Evolutionary conservation across 2,329 filamentous ascomycete species (phyloP).

Genomic region (Phoma sp.): DNA sequence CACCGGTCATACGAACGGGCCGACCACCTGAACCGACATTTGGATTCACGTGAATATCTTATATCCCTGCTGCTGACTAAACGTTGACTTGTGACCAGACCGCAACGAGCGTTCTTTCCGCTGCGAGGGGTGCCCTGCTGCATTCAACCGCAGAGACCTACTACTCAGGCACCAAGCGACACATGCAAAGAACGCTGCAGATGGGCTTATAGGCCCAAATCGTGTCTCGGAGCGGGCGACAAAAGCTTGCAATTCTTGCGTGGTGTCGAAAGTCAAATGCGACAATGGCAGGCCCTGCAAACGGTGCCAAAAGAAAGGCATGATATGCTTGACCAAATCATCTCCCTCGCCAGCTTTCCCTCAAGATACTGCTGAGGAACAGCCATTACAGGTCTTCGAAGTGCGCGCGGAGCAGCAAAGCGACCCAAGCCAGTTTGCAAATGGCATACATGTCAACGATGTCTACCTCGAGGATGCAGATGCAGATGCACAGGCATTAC

Average conservation of each 20-base stretch:
- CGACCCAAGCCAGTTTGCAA: background rate
- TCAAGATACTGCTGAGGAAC: background rate
- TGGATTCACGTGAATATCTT: slow-evolving; percentile 33
- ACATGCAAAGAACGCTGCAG: slow-evolving; percentile 34
- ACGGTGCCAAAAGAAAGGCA: slow-evolving; percentile 23
- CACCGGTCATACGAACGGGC: slow-evolving; percentile 36
- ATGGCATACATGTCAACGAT: background rate
- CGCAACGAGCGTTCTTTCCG: slow-evolving; percentile 40
- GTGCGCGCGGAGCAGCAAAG: background rate
- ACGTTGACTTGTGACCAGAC: slow-evolving; percentile 16
- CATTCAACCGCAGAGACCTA: slow-evolving; percentile 41
- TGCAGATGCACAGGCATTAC: slow-evolving; percentile 19
- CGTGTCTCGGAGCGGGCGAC: slow-evolving; percentile 30
- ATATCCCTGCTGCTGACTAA: background rate
- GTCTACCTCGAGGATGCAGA: slow-evolving; percentile 1
- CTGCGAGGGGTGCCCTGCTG: slow-evolving; percentile 38
- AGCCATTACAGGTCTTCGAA: background rate
- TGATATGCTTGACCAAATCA: slow-evolving; percentile 18
- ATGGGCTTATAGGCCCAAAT: slow-evolving; percentile 26
- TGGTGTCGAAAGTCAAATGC: slow-evolving; percentile 43
- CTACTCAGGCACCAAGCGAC: slow-evolving; percentile 38
- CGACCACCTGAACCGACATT: slow-evolving; percentile 41
- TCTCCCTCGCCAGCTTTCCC: background rate
- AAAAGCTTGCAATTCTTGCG: slow-evolving; percentile 43
- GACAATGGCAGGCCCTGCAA: slow-evolving; percentile 39